Base-by-base conservation (phyloP, 1,139 yeast genomes). In the Martiniozyma asiatica region DNA sequence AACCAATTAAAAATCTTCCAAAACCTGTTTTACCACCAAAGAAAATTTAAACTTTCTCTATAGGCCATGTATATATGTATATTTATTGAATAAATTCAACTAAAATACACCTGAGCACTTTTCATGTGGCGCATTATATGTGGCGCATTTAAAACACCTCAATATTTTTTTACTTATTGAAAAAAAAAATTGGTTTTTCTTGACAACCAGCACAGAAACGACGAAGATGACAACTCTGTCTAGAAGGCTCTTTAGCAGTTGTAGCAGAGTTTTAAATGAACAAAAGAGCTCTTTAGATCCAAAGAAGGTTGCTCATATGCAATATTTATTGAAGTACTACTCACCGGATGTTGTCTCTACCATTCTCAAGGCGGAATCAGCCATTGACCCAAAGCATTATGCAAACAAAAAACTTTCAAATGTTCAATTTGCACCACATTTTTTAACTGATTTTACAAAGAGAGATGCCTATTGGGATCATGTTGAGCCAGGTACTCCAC, bases 261-360 rank as follows among this genome's bases (percentile, higher is more conserved):
- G n/a, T n/a, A n/a, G n/a, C n/a, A n/a, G n/a, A n/a, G n/a, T n/a
- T n/a, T n/a, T n/a, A n/a, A n/a, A n/a, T n/a, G n/a, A n/a, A n/a
- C n/a, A n/a, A n/a, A n/a, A n/a, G n/a, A n/a, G n/a, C n/a, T n/a
- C n/a, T n/a, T n/a, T 15, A 18, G 50, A 47, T 22, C 32, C 48
- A 8, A 35, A 45, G 19, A 47, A 43, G 27, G 32, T 44, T 17
- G 36, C 37, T 25, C 92, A 80, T 53, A 44, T 75, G 38, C 67
- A 73, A 29, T 68, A 67, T 40, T 65, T 82, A 41, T 58, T 69
- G 28, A 68, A 80, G 49, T 82, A 72, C 58, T 82, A 82, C 51
- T 70, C 82, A 8, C 84, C 84, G 18, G 77, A 75, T 35, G 62
- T 85, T 32, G 68, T 87, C 40, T 79, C 82, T 48, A 73, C 93